Base-by-base conservation (phyloP, 805 yeast genomes). In the Yamadazyma endophytica region DNA sequence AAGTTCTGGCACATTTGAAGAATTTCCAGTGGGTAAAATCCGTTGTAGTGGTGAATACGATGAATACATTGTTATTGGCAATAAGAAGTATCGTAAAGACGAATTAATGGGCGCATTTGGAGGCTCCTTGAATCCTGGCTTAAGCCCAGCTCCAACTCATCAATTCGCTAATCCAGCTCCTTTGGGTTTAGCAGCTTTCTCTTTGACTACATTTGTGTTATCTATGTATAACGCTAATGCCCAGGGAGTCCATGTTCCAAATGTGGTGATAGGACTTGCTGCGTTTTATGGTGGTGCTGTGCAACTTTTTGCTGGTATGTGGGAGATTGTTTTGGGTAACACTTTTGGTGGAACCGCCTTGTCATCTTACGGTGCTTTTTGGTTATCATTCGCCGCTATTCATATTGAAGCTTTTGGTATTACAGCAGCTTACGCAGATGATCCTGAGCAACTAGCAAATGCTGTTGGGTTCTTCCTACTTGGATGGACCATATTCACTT, bases 331-430 rank as follows among this genome's bases (percentile, higher is more conserved):
- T 3, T 49, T 72, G 26, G 83, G 77, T 33, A 79, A 79, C 56
- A 74, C 82, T 13, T 79, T 79, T 58, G 85, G 80, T 58, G 81
- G 77, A 35, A 70, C 79, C 9, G 82, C 83, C 2, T 60, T 79
- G 32, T 50, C 72, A 27, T 73, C 80, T 4, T 79, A 65, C 43
- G 88, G 88, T 30, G 82, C 79, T 3, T 82, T 80, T 54, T 81
- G 88, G 88, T 49, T 79, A 46, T 58, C 79, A 14, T 82, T 58
- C 46, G 81, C 75, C 19, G 79, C 85, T 2, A 68, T 82, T 26
- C 54, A 70, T 39, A 61, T 79, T 23, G 68, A 69, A 9, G 70
- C 75, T 48, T 82, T 81, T 53, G 82, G 82, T 19, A 75, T 81
- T 35, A 56, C 54, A 17, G 59, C 54, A 3, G 78, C 87, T 11